Evolutionary conservation across 441 rosid species (phyloP), one percentile per base, ranked within the genome.

Genomic region (Adansonia gregorii): DNA sequence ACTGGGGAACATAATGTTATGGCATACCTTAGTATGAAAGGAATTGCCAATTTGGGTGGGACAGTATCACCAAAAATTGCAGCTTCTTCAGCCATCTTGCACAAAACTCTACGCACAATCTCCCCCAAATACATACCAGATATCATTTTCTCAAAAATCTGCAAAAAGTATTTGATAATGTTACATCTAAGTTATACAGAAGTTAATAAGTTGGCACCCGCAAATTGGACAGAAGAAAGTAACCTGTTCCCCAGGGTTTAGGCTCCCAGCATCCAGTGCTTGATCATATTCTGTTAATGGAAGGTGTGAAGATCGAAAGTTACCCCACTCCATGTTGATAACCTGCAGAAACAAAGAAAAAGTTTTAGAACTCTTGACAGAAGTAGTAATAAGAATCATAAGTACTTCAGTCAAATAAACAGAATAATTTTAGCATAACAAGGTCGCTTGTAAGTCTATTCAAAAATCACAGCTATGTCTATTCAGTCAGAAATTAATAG

Each of bases 301-400:
- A 73, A 91, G 89, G 81, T 89, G 90, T 9, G 92, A 88, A 15
- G 95, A 85, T 80, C 87, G 80, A 78, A 91, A 91, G 84, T 88
- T 89, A 56, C 95, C 95, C 93, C 95, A 91, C 31, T 91, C 95
- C 92, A 83, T 89, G 88, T 91, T 91, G 78, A 91, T 88, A 77
- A 91, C 95, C 95, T 91, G 79, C 73, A 82, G 56, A 45, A n/a
- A 56, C 9, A 1, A 15, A 51, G 64, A 19, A 68, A 35, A 58
- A 19, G 54, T 24, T 56, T 43, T 14, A 54, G 55, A 76, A 41
- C 79, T 12, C 22, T 39, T 9, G 49, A 43, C n/a, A 19, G 19
- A 54, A 52, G 15, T 12, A 10, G 54, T 14, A 54, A 2, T 31
- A 51, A 52, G 22, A 55, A 71, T 51, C 73, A 70, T 35, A 14